phyloP scores from a whole-genome alignment of 1,284 basidiomycete species.

The Pseudozyma flocculosa region DNA sequence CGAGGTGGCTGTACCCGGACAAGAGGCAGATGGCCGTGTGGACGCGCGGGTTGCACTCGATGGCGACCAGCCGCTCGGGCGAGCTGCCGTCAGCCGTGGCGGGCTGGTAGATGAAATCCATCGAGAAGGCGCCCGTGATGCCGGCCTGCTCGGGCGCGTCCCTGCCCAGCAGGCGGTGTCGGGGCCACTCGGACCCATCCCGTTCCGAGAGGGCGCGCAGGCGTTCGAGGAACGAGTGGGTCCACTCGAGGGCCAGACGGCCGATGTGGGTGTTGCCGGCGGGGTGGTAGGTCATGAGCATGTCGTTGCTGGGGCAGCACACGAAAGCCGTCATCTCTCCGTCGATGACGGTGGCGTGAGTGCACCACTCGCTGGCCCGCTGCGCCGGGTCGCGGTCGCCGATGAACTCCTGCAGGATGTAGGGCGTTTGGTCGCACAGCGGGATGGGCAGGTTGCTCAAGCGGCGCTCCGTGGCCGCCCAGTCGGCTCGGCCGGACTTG shows the following conservation, averaged over 20 bases:
- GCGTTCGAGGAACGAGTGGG: constrained; percentile 53
- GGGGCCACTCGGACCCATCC: constrained; percentile 9
- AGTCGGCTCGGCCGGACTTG: constrained; percentile 19
- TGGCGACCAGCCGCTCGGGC: constrained; percentile 57
- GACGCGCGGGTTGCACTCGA: constrained; percentile 61
- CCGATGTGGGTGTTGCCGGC: constrained; percentile 54
- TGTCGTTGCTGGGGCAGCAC: constrained; percentile 61
- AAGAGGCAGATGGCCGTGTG: constrained; percentile 60
- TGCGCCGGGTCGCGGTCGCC: constrained; percentile 24
- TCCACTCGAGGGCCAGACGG: constrained; percentile 57
- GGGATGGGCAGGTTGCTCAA: constrained; percentile 36
- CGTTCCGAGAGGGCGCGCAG: constrained; percentile 24
- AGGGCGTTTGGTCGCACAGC: constrained; percentile 35
- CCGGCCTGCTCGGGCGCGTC: constrained; percentile 15
- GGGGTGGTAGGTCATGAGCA: constrained; percentile 61
- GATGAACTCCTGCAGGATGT: constrained; percentile 56
- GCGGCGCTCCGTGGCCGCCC: constrained; percentile 24
- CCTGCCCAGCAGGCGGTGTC: constrained; percentile 16
- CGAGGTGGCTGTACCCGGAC: constrained; percentile 25
- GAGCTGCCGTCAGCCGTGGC: constrained; percentile 34
- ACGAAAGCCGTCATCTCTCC: constrained; percentile 60
- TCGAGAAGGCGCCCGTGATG: constrained; percentile 60
- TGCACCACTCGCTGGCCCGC: constrained; percentile 59
- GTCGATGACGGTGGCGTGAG: constrained; percentile 60
- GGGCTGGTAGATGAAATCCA: constrained; percentile 60